Evolutionary conservation across 345 rosid genomes (phyloP).

Genomic region (Noccaea caerulescens): DNA sequence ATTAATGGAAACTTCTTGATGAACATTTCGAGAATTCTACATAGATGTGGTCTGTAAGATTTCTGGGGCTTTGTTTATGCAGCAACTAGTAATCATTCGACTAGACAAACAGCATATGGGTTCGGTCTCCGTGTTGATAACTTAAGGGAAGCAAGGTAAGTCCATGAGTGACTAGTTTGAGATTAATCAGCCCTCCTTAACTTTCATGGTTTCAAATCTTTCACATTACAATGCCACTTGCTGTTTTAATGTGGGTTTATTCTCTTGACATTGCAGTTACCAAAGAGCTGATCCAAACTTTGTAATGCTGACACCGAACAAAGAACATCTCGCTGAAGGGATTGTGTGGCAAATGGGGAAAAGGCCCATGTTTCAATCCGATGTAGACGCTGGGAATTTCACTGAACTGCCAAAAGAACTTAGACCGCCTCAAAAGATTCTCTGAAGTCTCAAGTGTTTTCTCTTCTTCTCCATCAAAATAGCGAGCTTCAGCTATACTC

Average conservation of each 20-base stretch:
- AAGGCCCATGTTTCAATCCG: constrained; percentile 78
- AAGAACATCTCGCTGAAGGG: constrained; percentile 91
- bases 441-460: constrained; percentile 19
- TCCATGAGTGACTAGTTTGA: constrained; percentile 4
- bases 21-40: neutral
- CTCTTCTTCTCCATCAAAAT: no score
- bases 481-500: no score
- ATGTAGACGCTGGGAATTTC: constrained; percentile 71
- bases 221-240: neutral
- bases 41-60: neutral
- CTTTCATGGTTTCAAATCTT: neutral
- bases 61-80: constrained; percentile 38
- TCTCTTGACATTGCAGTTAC: constrained; percentile 58
- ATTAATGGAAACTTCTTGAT: neutral
- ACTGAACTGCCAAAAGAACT: constrained; percentile 66
- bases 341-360: constrained; percentile 67
- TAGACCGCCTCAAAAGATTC: constrained; percentile 67
- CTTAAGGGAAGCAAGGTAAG: constrained; percentile 82
- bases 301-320: constrained; percentile 84
- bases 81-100: constrained; percentile 68
- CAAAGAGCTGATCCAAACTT: constrained; percentile 94
- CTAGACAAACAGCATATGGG: constrained; percentile 58
- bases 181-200: neutral
- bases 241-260: neutral
- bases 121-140: constrained; percentile 83